These are phyloP conservation scores for Stachybotrys echinatus DNA, from an alignment of 2,329 filamentous ascomycete species.

Conservation along the genomic window DNA sequence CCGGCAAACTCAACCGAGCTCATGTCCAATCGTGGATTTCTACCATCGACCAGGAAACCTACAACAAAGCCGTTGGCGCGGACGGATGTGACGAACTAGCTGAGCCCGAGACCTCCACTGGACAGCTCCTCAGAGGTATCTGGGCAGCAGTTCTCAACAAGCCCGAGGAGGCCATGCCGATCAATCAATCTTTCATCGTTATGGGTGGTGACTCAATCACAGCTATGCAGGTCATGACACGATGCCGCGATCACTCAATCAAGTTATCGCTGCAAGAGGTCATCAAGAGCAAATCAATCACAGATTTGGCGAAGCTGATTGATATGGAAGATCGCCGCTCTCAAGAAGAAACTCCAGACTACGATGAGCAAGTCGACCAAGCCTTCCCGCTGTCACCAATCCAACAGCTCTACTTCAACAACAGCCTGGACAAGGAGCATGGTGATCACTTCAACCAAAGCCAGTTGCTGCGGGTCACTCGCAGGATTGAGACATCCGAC, in stretches of 20 bases:
- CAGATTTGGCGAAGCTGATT: slow-evolving; percentile 12
- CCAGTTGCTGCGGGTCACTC: slow-evolving; percentile 28
- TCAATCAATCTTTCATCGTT: slow-evolving; percentile 28
- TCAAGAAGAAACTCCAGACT: not conserved
- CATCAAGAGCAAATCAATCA: slow-evolving; percentile 21
- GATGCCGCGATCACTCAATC: slow-evolving; percentile 22
- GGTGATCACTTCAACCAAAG: slow-evolving; percentile 40
- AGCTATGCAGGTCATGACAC: slow-evolving; percentile 37
- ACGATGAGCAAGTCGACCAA: slow-evolving; percentile 13
- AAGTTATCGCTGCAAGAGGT: slow-evolving; percentile 25
- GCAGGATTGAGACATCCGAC: slow-evolving; percentile 2
- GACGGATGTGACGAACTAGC: slow-evolving; percentile 12
- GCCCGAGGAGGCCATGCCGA: slow-evolving; percentile 17
- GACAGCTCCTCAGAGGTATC: slow-evolving; percentile 16
- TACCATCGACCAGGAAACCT: slow-evolving; percentile 28
- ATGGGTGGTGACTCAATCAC: slow-evolving; percentile 39
- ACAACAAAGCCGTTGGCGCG: slow-evolving; percentile 30
- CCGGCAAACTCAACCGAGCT: slow-evolving; percentile 11
- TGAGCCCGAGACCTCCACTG: not conserved
- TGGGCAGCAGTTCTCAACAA: slow-evolving; percentile 36
- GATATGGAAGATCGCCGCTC: not conserved
- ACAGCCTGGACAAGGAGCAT: slow-evolving; percentile 12
- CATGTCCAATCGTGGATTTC: slow-evolving; percentile 37
- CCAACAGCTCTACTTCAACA: slow-evolving; percentile 36
- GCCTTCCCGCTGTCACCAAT: slow-evolving; percentile 37